A percentile compares a stretch with the other conserved stretches of the same genome.
Evolutionary conservation across 2,329 filamentous ascomycete species (phyloP).

Genomic region (Dactylonectria macrodidyma): DNA sequence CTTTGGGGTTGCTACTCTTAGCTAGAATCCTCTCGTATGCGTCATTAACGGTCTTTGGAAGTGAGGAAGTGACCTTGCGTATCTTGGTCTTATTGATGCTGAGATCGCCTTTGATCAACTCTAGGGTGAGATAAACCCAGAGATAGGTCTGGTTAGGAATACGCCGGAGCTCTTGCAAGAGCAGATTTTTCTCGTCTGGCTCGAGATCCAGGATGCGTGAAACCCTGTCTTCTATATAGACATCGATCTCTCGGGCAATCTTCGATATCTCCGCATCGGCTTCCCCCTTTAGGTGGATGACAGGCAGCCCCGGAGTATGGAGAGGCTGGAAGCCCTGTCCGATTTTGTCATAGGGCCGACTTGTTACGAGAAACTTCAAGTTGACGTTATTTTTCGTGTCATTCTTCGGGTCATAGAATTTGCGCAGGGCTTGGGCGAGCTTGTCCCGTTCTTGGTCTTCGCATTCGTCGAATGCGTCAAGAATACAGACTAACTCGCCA

Average conservation of each 20-base stretch:
- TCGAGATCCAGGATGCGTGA: no score
- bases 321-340: conserved; percentile 34
- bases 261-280: conserved; percentile 31
- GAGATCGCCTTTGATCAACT: no score
- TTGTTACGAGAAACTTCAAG: conserved; percentile 57
- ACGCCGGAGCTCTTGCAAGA: no score
- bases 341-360: conserved; percentile 50
- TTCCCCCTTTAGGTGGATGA: conserved; percentile 42
- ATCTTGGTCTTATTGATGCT: no score
- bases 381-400: conserved; percentile 12
- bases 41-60: no score
- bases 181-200: no score
- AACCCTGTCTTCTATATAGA: no score
- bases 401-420: conserved; percentile 39
- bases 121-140: no score
- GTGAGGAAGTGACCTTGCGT: no score
- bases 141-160: no score
- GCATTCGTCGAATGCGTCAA: conserved; percentile 62
- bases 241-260: conserved; percentile 44
- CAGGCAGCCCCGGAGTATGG: background rate
- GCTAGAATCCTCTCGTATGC: no score
- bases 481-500: conserved; percentile 52
- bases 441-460: conserved; percentile 31
- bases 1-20: no score
- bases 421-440: conserved; percentile 44